These are phyloP conservation scores for Sporothrix curviconia DNA, from an alignment of 2,329 filamentous ascomycete genomes.

Conservation along the genomic window DNA sequence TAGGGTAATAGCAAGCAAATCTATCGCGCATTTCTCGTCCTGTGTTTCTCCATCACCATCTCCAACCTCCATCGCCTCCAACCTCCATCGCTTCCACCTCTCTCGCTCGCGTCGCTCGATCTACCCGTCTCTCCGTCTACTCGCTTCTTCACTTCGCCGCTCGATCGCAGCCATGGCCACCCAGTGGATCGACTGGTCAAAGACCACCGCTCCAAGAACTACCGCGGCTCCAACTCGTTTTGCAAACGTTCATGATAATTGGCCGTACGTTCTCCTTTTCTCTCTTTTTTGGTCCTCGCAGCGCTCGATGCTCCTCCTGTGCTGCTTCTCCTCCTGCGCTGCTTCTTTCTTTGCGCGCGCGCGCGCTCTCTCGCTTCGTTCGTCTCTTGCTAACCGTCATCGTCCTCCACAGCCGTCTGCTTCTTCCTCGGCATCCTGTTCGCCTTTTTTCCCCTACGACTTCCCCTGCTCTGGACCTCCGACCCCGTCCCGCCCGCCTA, in stretches of 20 bases:
- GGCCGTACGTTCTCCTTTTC: constrained; percentile 60
- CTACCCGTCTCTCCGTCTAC: not conserved
- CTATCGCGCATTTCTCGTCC: not conserved
- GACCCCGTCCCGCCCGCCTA: constrained; percentile 59
- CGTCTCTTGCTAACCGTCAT: no score
- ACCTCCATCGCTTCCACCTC: no score
- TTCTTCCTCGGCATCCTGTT: constrained; percentile 99
- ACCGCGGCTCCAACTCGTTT: constrained; percentile 64
- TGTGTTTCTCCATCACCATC: not conserved
- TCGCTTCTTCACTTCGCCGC: not conserved
- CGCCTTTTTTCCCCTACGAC: constrained; percentile 91
- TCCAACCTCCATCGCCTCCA: not conserved
- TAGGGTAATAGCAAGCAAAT: not conserved
- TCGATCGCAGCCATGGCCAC: constrained; percentile 13
- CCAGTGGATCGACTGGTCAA: constrained; percentile 46
- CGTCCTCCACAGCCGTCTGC: constrained; percentile 80
- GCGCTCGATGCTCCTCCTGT: not conserved
- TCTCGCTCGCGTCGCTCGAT: no score
- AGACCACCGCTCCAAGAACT: constrained; percentile 53
- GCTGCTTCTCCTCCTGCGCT: not conserved
- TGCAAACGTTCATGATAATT: constrained; percentile 95
- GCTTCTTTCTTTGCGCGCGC: not conserved
- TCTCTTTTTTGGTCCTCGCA: no score
- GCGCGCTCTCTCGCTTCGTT: constrained; percentile 14
- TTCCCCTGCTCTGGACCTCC: constrained; percentile 80